Base-by-base conservation (phyloP, 768 basidiomycete genomes). In the Pleurotus salmoneostramineus region DNA sequence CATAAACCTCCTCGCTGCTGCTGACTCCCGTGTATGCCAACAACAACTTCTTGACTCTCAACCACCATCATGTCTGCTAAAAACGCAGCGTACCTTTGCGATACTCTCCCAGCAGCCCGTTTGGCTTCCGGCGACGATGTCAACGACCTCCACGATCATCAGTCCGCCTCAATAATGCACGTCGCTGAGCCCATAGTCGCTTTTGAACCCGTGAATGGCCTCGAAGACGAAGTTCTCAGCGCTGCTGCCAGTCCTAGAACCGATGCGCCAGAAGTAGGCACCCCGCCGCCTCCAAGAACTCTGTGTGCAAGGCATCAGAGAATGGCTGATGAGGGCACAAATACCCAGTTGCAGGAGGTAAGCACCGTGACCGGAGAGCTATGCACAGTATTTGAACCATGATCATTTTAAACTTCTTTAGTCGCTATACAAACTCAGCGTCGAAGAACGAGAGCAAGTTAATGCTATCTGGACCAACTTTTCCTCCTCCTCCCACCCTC, bases 381-480 rank as follows among this genome's bases (percentile, higher is more conserved):
- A 15, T 48, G 4, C 14, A 15, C 12, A n/a, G 3, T 15, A 32
- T 27, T 21, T 27, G 21, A 27, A 42, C 17, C 14, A 45, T 31
- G 5, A 12, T 17, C 44, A n/a, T n/a, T n/a, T n/a, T n/a, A n/a
- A n/a, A n/a, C n/a, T n/a, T n/a, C n/a, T 32, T 42, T 12, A 98
- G 96, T 89, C 93, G 5, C 81, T 99, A 50, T 95, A 99, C 68
- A 86, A 87, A 4, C 83, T 99, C 21, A 88, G 94, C 0, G 74
- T 94, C 14, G 79, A 85, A 56, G 96, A 98, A 62, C 83, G 96
- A 44, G 84, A 93, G 68, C 84, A 88, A 33, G 88, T 98, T 69
- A 98, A 88, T 65, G 82, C 89, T 4, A 84, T 98, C 64, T 99
- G 97, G 97, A 91, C 95, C 62, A 93, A 87, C 65, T 99, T 99